phyloP scores from a whole-genome alignment of 108 stramenopile species.

The Mediolabrus comicus region DNA sequence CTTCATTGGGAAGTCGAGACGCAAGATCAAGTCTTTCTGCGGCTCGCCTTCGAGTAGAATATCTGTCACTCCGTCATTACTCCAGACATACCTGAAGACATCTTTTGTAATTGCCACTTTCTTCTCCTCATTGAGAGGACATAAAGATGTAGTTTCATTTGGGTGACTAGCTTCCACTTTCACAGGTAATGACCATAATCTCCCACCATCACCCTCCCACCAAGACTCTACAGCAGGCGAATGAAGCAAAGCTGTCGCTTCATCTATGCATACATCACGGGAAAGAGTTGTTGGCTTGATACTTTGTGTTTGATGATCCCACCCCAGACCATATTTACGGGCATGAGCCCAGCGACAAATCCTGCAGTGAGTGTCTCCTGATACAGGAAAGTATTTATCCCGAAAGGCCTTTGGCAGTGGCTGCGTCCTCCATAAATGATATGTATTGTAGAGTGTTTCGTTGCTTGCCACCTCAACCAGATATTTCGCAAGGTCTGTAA shows the following conservation, averaged over 20 bases:
- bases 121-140: constrained; percentile 7
- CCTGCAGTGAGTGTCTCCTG: constrained; percentile 53
- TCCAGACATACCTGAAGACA: constrained; percentile 14
- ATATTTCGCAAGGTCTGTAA: constrained; percentile 50
- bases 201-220: constrained; percentile 6
- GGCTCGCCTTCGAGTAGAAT: constrained; percentile 2
- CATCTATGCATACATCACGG: constrained; percentile 36
- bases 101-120: constrained; percentile 8
- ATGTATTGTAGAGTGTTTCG: constrained; percentile 60
- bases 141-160: background rate
- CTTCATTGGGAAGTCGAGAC: constrained; percentile 4
- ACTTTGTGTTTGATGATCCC: constrained; percentile 48
- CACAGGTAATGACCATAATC: background rate
- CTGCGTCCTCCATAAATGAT: constrained; percentile 67
- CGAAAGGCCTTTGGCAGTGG: constrained; percentile 49
- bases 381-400: constrained; percentile 50
- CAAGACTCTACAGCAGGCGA: constrained; percentile 56
- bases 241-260: constrained; percentile 13
- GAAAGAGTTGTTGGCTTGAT: constrained; percentile 32
- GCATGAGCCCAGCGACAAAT: constrained; percentile 71
- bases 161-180: background rate
- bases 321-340: constrained; percentile 59
- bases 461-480: constrained; percentile 49
- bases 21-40: background rate
- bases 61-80: constrained; percentile 22